Base-by-base conservation (phyloP, 179 eudicot species). In the Beta lomatogona region DNA sequence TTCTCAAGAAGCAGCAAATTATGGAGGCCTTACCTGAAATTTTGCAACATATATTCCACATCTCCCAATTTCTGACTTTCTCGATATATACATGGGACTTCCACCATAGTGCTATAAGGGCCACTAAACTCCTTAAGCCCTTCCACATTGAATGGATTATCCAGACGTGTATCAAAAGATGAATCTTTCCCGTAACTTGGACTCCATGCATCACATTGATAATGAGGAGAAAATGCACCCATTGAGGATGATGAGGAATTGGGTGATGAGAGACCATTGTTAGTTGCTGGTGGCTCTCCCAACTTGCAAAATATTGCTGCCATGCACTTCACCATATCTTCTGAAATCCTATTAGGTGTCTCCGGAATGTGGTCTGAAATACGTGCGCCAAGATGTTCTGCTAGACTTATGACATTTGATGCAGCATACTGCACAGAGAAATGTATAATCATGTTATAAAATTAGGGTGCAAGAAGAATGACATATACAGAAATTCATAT, bases 101-200 rank as follows among this genome's bases (percentile, higher is more conserved):
- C 99, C 58, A 94, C 88, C 99, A 96, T 91, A 31, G 97, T 86
- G 90, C 98, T 92, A 82, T 94, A 96, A 44, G 99, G 99, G 58
- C 99, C 99, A 73, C 98, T 96, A 74, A 92, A 96, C 83, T 96
- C 99, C 83, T 96, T 92, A n/a, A 94, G 90, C 48, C 98, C 97
- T 82, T 94, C 97, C 59, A 95, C 92, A 71, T 91, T 92, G 74
- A 95, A 95, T 64, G 97, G 98, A 68, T 95, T 95, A 87, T 95
- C 99, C 68, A 94, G 83, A 69, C 91, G 89, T 69, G 86, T 82
- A 79, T 94, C 97, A 81, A 92, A 91, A 76, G 92, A 94, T 73
- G 96, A 93, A 85, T 94, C 90, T 78, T 89, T 92, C 68, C 90
- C 86, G 66, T 86, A 90, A 59, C 94, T 89, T 2, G 98, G 93